These are phyloP conservation scores for Trichomonas tenax DNA, from an alignment of 208 protist genomes.

Conservation along the genomic window DNA sequence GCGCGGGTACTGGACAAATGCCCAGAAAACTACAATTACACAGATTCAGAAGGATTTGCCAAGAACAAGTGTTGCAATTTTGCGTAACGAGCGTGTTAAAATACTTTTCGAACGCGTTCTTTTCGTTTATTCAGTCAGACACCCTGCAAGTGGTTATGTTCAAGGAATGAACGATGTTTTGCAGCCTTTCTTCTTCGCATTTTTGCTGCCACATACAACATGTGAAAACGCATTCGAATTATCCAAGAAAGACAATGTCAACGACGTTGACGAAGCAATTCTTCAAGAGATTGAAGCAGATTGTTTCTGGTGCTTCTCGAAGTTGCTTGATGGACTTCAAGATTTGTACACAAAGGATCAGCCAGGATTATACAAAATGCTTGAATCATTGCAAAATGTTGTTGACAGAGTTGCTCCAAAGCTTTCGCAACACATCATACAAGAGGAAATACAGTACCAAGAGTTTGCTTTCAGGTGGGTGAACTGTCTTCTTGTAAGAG, in stretches of 20 bases:
- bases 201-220: background rate
- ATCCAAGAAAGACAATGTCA: background rate
- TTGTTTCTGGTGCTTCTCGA: conserved; percentile 63
- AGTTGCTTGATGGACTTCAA: conserved; percentile 60
- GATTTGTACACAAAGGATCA: conserved; percentile 69
- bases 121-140: conserved; percentile 69
- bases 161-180: conserved; percentile 76
- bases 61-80: background rate
- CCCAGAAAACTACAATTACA: background rate
- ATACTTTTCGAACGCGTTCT: conserved; percentile 58
- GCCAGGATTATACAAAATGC: conserved; percentile 62
- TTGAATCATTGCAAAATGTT: conserved; percentile 38
- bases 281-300: conserved; percentile 59
- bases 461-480: conserved; percentile 48
- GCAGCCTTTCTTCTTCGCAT: conserved; percentile 64
- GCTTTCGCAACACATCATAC: conserved; percentile 47
- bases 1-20: background rate
- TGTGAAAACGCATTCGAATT: background rate
- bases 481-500: conserved; percentile 60
- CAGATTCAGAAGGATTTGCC: background rate
- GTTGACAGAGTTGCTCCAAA: conserved; percentile 35
- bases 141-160: conserved; percentile 72
- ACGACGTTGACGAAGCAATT: background rate
- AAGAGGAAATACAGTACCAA: conserved; percentile 50
- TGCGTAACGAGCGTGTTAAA: background rate